phyloP scores from a whole-genome alignment of 805 yeast species.

The Candida verbasci region DNA sequence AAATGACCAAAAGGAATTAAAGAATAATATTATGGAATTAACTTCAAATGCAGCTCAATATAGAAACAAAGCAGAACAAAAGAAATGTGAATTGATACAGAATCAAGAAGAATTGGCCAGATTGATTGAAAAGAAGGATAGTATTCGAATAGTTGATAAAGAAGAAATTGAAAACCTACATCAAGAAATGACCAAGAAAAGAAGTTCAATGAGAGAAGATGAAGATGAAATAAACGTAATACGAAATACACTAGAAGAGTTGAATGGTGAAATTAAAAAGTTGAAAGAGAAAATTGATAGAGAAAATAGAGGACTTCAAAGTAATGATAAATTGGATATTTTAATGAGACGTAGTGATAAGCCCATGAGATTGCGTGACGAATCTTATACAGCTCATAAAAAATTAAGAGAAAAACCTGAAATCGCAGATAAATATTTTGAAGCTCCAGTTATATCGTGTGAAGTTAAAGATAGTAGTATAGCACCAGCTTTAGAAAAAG shows the following conservation, averaged over 20 bases:
- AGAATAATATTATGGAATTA: neutral
- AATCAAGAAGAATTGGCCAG: constrained; percentile 5
- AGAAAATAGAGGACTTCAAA: constrained; percentile 21
- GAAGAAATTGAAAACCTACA: constrained; percentile 18
- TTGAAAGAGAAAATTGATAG: constrained; percentile 12
- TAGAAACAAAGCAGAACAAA: constrained; percentile 7
- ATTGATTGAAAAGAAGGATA: constrained; percentile 14
- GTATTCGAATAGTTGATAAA: constrained; percentile 26
- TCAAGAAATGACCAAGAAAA: constrained; percentile 9
- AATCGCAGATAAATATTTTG: constrained; percentile 47
- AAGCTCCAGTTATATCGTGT: constrained; percentile 72
- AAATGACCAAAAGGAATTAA: neutral
- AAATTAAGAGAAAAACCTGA: constrained; percentile 36
- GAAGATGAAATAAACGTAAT: constrained; percentile 10
- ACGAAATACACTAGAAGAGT: neutral
- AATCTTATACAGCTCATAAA: constrained; percentile 36
- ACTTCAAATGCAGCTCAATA: neutral
- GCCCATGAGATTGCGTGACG: constrained; percentile 30
- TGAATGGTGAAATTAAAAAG: constrained; percentile 8
- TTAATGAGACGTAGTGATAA: constrained; percentile 30
- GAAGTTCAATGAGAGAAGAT: constrained; percentile 14
- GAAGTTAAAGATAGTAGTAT: constrained; percentile 45
- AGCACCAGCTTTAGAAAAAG: constrained; percentile 54
- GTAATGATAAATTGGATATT: constrained; percentile 49
- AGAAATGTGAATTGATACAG: constrained; percentile 4